Evolutionary conservation across 2,329 filamentous ascomycete species (phyloP), one percentile per base, ranked within the genome.

Genomic region (Cytospora chrysosperma): DNA sequence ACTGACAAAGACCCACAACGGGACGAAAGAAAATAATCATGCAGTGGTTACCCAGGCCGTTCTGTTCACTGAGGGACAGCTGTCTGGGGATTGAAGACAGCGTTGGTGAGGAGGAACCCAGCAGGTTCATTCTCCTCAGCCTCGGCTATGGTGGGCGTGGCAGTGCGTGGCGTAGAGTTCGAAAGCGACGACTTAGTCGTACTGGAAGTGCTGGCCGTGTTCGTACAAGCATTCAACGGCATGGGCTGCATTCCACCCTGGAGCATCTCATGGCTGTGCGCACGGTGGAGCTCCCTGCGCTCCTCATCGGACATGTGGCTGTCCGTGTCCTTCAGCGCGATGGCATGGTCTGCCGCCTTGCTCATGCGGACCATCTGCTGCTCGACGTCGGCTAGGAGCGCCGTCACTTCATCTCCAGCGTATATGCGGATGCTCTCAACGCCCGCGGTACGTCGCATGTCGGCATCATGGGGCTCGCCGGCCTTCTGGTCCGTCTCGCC

Each of bases 371-470:
- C 81, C 70, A 88, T 84, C 69, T 86, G 82, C 65, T 79, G 79
- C 73, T 90, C 87, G 17, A 90, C 88, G 67, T 90, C 88, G 1
- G 84, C 85, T 49, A 91, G 78, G 1, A 91, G 79, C 2, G 85
- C 82, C 67, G 87, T 89, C 10, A 91, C 83, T 54, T 89, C 87
- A 64, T 85, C 84, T 64, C 87, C 87, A 26, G 86, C 87, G 67
- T 90, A 90, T 68, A 90, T 82, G 26, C 85, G 84, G 65, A 90
- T 90, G 71, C 86, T 89, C 72, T 90, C 85, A 43, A 86, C 79
- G n/a, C n/a, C n/a, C 26, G 81, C 80, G 15, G 74, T 70, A 51
- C 81, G 76, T 13, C 71, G 68, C 13, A 62, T 58, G 28, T 40
- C 62, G 53, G 62, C 56, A 34, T 49, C 70, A 71, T 34, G 65